These are phyloP conservation scores for Cutaneotrichosporon sp. DNA, from an alignment of 1,284 basidiomycete species.

Conservation along the genomic window DNA sequence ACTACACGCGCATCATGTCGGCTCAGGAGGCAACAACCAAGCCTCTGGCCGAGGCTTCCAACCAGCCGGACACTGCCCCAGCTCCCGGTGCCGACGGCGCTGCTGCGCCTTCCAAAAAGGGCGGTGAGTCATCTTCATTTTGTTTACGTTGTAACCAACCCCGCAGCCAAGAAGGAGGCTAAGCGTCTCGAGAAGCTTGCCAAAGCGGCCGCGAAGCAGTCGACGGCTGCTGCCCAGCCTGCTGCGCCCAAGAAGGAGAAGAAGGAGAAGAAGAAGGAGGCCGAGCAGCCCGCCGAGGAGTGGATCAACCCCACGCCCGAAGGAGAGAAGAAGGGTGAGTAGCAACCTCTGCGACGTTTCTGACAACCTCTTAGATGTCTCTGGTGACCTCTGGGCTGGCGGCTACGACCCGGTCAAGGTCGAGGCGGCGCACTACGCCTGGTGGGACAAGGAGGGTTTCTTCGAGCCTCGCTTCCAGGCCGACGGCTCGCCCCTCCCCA, in stretches of 20 bases:
- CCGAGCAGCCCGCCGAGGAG: constrained; percentile 56
- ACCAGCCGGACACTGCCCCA: constrained; percentile 16
- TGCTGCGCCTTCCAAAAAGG: constrained; percentile 33
- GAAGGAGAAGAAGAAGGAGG: constrained; percentile 62
- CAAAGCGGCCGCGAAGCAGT: constrained; percentile 59
- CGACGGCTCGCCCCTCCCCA: constrained; percentile 54
- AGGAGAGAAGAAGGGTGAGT: constrained; percentile 82
- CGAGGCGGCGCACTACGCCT: constrained; percentile 96
- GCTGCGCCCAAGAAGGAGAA: constrained; percentile 63
- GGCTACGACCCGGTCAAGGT: constrained; percentile 94
- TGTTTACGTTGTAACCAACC: too few species aligned
- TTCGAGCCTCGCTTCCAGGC: constrained; percentile 71
- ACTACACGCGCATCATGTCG: constrained; percentile 19
- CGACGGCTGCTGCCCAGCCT: constrained; percentile 44
- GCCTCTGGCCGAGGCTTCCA: constrained; percentile 28
- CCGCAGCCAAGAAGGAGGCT: constrained; percentile 61
- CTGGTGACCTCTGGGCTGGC: constrained; percentile 66
- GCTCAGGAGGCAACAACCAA: constrained; percentile 31
- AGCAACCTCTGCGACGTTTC: neutral
- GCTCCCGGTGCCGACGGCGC: constrained; percentile 12
- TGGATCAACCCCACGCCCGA: constrained; percentile 81
- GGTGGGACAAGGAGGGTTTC: constrained; percentile 89
- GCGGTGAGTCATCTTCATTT: constrained; percentile 24
- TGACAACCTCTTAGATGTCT: constrained; percentile 61
- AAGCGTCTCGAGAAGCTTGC: constrained; percentile 56